These are phyloP conservation scores for Candida dajiaensis DNA, from an alignment of 805 yeast genomes.

Conservation along the genomic window DNA sequence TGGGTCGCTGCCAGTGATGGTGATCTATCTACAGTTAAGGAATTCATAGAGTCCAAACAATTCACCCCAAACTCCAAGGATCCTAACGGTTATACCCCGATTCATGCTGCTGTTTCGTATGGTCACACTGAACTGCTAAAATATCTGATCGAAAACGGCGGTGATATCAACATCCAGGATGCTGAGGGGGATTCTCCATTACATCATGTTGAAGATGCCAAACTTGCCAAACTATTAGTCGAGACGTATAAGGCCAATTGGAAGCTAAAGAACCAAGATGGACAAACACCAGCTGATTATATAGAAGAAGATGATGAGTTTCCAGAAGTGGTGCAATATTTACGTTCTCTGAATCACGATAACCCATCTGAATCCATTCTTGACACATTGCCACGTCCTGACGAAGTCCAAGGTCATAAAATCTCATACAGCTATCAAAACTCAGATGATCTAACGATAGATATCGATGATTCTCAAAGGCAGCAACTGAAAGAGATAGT, in stretches of 20 bases:
- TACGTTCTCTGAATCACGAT: conserved; percentile 37
- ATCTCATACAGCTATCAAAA: conserved; percentile 53
- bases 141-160: conserved; percentile 53
- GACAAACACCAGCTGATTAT: conserved; percentile 65
- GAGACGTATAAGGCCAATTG: conserved; percentile 66
- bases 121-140: conserved; percentile 67
- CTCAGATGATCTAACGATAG: conserved; percentile 36
- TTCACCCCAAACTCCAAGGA: conserved; percentile 71
- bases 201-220: conserved; percentile 77
- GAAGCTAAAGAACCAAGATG: conserved; percentile 61
- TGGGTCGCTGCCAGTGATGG: conserved; percentile 97
- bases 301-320: conserved; percentile 82
- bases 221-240: conserved; percentile 59
- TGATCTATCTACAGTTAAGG: conserved; percentile 51
- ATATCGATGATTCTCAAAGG: conserved; percentile 50
- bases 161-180: conserved; percentile 79
- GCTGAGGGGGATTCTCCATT: conserved; percentile 93
- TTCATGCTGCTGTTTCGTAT: conserved; percentile 97
- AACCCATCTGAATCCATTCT: conserved; percentile 18
- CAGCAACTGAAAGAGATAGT: conserved; percentile 63
- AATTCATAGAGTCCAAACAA: conserved; percentile 43
- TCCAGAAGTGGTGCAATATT: conserved; percentile 68
- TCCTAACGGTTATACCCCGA: conserved; percentile 92
- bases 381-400: conserved; percentile 17
- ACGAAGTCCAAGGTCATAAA: conserved; percentile 32